Evolutionary conservation across 2,329 filamentous ascomycete species (phyloP).

Genomic region (Hymenoscyphus repandus): DNA sequence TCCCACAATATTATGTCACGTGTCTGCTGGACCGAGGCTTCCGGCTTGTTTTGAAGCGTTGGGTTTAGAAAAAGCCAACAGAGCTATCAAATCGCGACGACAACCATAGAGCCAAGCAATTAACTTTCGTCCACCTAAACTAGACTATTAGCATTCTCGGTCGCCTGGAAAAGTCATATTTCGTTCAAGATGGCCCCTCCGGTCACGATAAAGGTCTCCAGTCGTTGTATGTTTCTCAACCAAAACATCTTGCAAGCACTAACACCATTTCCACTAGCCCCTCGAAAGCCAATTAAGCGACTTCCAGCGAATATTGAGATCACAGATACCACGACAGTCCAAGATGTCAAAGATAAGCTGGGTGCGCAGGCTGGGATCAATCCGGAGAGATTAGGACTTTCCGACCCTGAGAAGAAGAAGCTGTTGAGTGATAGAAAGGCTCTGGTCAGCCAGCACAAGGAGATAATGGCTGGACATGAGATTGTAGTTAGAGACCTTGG

Average conservation of each 20-base stretch:
- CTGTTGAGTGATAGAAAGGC: conserved; percentile 58
- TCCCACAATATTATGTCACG: no score
- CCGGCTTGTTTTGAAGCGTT: no score
- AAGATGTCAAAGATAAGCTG: conserved; percentile 53
- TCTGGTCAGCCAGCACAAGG: conserved; percentile 42
- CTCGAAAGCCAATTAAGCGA: conserved; percentile 35
- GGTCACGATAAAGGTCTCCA: conserved; percentile 10
- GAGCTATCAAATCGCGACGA: no score
- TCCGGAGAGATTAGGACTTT: conserved; percentile 58
- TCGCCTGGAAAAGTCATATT: no score
- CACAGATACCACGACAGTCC: conserved; percentile 44
- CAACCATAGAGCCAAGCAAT: no score
- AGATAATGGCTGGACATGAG: conserved; percentile 45
- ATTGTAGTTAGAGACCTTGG: conserved; percentile 92
- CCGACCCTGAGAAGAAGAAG: conserved; percentile 55
- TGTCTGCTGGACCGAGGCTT: no score
- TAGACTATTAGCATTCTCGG: no score
- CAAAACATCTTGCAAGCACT: background rate
- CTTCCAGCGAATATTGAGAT: conserved; percentile 49
- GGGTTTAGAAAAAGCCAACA: no score
- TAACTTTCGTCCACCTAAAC: no score
- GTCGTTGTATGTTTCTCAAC: conserved; percentile 2
- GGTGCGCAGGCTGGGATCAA: conserved; percentile 49
- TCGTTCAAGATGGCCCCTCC: background rate
- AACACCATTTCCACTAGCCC: conserved; percentile 16